phyloP scores from a whole-genome alignment of 2,329 filamentous ascomycete species.

The Trichoderma citrinoviride region DNA sequence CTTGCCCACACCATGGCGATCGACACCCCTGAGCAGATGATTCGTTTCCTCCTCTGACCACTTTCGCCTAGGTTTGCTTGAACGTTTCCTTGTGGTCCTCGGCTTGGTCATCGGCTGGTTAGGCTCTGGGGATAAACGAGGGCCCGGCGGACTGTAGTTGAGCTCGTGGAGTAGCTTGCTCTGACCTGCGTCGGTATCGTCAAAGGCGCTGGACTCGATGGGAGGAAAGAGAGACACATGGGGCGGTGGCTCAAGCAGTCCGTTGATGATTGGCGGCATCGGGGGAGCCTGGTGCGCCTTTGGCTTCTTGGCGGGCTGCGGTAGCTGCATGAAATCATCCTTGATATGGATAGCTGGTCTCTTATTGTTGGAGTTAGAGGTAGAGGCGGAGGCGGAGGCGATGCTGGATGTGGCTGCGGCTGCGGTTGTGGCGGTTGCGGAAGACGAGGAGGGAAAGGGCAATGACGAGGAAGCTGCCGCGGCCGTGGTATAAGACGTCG shows the following conservation, averaged over 20 bases:
- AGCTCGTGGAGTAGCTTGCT: conserved; percentile 45
- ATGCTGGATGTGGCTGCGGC: neutral
- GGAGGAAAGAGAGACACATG: conserved; percentile 62
- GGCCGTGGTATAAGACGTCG: neutral
- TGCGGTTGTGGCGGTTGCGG: neutral
- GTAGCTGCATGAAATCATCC: conserved; percentile 62
- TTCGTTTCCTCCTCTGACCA: conserved; percentile 66
- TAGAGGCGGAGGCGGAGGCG: neutral
- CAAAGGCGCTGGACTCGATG: conserved; percentile 57
- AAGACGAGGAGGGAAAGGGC: neutral
- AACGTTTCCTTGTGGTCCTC: conserved; percentile 46
- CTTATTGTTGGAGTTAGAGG: conserved; percentile 48
- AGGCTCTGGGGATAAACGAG: conserved; percentile 31
- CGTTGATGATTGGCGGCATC: conserved; percentile 64
- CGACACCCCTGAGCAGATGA: conserved; percentile 59
- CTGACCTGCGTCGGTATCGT: conserved; percentile 44
- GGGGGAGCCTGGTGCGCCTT: conserved; percentile 55
- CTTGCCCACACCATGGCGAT: conserved; percentile 61
- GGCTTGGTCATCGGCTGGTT: conserved; percentile 37
- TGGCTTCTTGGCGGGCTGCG: conserved; percentile 63
- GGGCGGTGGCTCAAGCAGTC: conserved; percentile 60
- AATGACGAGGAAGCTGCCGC: neutral
- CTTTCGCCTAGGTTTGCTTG: conserved; percentile 57
- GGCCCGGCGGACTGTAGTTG: conserved; percentile 31
- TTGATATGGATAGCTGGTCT: conserved; percentile 49